Evolutionary conservation across 108 stramenopile species (phyloP), one percentile per base, ranked within the genome.

Genomic region (Pseudonitzschia multistriata): DNA sequence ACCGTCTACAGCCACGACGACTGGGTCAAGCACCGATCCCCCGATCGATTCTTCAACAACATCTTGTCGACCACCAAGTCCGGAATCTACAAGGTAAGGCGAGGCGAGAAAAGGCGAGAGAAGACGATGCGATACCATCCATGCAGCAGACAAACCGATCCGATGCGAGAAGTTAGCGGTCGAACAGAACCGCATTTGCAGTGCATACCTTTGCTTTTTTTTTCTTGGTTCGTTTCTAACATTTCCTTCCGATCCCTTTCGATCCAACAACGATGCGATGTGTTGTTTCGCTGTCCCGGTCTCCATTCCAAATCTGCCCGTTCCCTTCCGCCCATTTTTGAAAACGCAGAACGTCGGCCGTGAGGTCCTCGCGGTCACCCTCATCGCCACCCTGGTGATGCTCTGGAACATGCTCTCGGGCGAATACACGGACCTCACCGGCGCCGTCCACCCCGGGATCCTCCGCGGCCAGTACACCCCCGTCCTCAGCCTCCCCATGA

Each of bases 1-100:
- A 90, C 89, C 0, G 89, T 90, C 27, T 90, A 87, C 73, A 81
- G 83, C 8, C 86, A 90, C 66, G 80, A 83, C 11, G 86, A 90
- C 53, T 90, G 89, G 89, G 62, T 80, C 21, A 87, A 87, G 65
- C 86, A 87, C 71, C 84, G 89, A 53, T 73, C 78, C 11, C 72
- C 80, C 21, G 81, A 87, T 66, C 84, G 89, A 42, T 90, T 88
- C 76, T 53, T 83, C 21, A 67, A 74, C 13, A 79, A 87, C 64
- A 45, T 90, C 14, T 19, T 55, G 3, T 63, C 83, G 61, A 88
- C 83, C 55, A 49, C 77, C n/a, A 67, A 59, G 33, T 83, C 79
- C 2, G 85, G 86, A 25, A 79, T 90, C 15, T 90, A 90, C 75
- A 86, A 86, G 65, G 57, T 59, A n/a, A n/a, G 56, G n/a, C n/a